Percentiles rank a stretch among this genome's conserved stretches.
Conservation (phyloP, 2,329 filamentous ascomycete genomes). For the Emydomyces testavorans region DNA sequence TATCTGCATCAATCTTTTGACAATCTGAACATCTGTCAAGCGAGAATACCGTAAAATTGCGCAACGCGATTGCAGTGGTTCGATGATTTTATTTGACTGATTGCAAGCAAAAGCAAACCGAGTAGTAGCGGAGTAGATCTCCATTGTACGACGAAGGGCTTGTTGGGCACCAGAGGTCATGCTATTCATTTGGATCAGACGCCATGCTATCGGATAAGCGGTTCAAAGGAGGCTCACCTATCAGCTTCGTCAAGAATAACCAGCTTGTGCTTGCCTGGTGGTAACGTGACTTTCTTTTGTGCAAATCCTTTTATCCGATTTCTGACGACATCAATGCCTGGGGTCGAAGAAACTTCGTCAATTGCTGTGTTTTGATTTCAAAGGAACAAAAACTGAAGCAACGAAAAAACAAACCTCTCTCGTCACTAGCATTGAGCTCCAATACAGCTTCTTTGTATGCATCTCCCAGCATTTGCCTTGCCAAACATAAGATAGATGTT, state of each 20-base stretch:
- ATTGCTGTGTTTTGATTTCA: neutral
- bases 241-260: constrained; percentile 97
- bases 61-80: constrained; percentile 93
- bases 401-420: constrained; percentile 50
- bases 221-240: constrained; percentile 38
- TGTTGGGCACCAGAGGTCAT: constrained; percentile 98
- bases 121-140: constrained; percentile 94
- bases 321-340: constrained; percentile 89
- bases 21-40: constrained; percentile 82
- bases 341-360: neutral
- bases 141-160: constrained; percentile 89
- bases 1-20: constrained; percentile 82
- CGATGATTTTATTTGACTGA: constrained; percentile 98
- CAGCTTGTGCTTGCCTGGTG: constrained; percentile 81
- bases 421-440: constrained; percentile 92
- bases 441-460: constrained; percentile 95
- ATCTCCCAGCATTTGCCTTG: constrained; percentile 79
- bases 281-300: constrained; percentile 95
- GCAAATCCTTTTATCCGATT: constrained; percentile 98
- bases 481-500: constrained; percentile 85
- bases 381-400: neutral
- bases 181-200: constrained; percentile 28
- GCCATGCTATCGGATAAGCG: neutral
- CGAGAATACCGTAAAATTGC: constrained; percentile 90
- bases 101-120: constrained; percentile 98